These are phyloP conservation scores for Colletotrichum euphorbiae DNA, from an alignment of 2,329 filamentous ascomycete genomes.

Conservation along the genomic window DNA sequence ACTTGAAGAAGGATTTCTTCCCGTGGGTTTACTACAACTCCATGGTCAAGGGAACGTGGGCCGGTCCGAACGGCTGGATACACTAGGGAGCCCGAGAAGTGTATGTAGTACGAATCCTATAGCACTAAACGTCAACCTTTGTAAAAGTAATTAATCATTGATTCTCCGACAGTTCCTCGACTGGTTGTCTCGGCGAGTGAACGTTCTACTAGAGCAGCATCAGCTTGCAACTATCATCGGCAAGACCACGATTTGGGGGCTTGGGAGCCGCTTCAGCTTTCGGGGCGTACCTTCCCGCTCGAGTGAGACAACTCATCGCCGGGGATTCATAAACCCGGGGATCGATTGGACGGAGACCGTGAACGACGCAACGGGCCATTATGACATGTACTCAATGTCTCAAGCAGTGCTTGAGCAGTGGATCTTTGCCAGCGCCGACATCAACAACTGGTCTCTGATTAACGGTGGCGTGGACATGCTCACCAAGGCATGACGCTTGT, in stretches of 20 bases:
- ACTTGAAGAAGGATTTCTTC: conserved; percentile 76
- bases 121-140: too few species aligned
- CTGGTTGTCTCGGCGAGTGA: too few species aligned
- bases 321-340: conserved; percentile 46
- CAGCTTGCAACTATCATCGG: too few species aligned
- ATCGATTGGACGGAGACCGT: conserved; percentile 47
- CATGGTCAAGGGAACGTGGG: conserved; percentile 73
- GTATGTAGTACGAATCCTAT: background rate
- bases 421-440: conserved; percentile 43
- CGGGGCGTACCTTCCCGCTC: too few species aligned
- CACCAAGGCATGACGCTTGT: conserved; percentile 43
- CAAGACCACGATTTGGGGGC: too few species aligned
- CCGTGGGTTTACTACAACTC: conserved; percentile 72
- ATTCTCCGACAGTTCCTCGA: too few species aligned
- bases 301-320: conserved; percentile 9
- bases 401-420: conserved; percentile 43
- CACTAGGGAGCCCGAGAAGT: conserved; percentile 16
- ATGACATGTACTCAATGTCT: conserved; percentile 42
- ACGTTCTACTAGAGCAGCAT: too few species aligned
- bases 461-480: conserved; percentile 47
- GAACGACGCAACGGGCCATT: conserved; percentile 44
- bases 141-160: too few species aligned
- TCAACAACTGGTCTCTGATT: conserved; percentile 47
- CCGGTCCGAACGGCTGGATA: conserved; percentile 66
- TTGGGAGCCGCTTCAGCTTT: too few species aligned